A percentile compares a stretch with the other conserved stretches of the same genome.
Conservation (phyloP, 2,329 filamentous ascomycete genomes). For the Ophiostoma angusticollis region DNA sequence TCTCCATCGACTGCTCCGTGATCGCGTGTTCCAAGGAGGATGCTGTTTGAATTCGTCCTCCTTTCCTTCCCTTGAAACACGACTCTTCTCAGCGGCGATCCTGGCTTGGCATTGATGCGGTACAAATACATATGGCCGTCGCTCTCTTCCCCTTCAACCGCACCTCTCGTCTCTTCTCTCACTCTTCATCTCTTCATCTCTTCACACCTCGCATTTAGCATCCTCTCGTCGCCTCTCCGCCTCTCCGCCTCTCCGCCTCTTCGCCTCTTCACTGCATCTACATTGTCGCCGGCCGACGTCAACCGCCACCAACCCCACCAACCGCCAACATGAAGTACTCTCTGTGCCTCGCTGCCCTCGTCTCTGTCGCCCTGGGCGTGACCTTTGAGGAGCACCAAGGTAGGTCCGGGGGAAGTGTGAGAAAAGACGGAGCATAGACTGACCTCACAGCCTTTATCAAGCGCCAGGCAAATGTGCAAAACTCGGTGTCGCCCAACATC, state of each 20-base stretch:
- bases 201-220: constrained; percentile 8
- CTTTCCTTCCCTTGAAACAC: constrained; percentile 8
- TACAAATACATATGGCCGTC: constrained; percentile 9
- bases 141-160: constrained; percentile 9
- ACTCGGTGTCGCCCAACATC: constrained; percentile 22
- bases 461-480: constrained; percentile 13
- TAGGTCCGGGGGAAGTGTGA: no score
- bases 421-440: no score
- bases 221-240: constrained; percentile 10
- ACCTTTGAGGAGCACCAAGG: constrained; percentile 14
- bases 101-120: constrained; percentile 10
- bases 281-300: constrained; percentile 39
- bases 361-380: constrained; percentile 32
- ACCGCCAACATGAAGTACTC: constrained; percentile 41
- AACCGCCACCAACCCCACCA: constrained; percentile 5
- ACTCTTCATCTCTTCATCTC: constrained; percentile 10
- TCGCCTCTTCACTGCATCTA: constrained; percentile 14
- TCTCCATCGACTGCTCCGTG: not conserved
- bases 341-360: constrained; percentile 32
- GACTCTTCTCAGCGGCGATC: constrained; percentile 8
- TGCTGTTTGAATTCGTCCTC: not conserved
- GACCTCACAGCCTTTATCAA: constrained; percentile 8
- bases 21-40: not conserved
- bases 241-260: constrained; percentile 9
- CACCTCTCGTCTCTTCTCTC: constrained; percentile 10